Conservation (phyloP, 768 basidiomycete species). For the Leccinum subgranulosum region DNA sequence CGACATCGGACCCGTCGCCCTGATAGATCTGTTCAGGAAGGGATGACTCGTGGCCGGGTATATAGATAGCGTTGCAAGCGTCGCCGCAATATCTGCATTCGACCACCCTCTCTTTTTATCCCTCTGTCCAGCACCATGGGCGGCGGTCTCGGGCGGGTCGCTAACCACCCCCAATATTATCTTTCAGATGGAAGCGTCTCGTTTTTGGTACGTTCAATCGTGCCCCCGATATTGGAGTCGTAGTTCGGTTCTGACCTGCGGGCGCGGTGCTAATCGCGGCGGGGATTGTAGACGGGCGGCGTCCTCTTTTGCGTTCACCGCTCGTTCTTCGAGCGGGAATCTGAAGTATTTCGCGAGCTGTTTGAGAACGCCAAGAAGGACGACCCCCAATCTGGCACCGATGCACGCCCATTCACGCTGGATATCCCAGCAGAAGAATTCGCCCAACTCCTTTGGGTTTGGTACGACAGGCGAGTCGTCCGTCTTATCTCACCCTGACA, state of each 20-base stretch:
- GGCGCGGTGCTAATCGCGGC: not conserved
- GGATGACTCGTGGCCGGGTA: constrained; percentile 9
- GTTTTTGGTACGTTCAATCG: constrained; percentile 13
- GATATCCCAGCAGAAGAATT: constrained; percentile 44
- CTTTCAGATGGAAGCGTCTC: constrained; percentile 11
- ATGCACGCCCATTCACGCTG: constrained; percentile 43
- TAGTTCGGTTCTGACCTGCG: constrained; percentile 5
- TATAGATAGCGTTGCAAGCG: constrained; percentile 11
- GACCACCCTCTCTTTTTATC: not conserved
- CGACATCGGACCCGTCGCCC: constrained; percentile 1
- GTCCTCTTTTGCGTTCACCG: constrained; percentile 51
- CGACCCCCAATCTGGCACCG: constrained; percentile 31
- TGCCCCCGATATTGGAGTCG: not conserved
- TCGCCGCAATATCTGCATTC: not conserved
- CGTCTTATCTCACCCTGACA: not conserved
- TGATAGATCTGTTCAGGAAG: constrained; percentile 19
- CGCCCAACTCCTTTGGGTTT: constrained; percentile 51
- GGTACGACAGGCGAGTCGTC: constrained; percentile 49
- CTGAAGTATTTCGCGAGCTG: constrained; percentile 37
- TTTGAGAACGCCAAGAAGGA: constrained; percentile 31
- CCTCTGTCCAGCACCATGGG: constrained; percentile 8
- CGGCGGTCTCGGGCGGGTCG: constrained; percentile 9
- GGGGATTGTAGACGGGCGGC: constrained; percentile 43
- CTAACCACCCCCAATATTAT: constrained; percentile 9
- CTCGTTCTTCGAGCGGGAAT: constrained; percentile 60